A percentile compares a stretch with the other conserved stretches of the same genome.
Evolutionary conservation across 352 stramenopile genomes (phyloP).

Genomic region (Pythium inflatum): DNA sequence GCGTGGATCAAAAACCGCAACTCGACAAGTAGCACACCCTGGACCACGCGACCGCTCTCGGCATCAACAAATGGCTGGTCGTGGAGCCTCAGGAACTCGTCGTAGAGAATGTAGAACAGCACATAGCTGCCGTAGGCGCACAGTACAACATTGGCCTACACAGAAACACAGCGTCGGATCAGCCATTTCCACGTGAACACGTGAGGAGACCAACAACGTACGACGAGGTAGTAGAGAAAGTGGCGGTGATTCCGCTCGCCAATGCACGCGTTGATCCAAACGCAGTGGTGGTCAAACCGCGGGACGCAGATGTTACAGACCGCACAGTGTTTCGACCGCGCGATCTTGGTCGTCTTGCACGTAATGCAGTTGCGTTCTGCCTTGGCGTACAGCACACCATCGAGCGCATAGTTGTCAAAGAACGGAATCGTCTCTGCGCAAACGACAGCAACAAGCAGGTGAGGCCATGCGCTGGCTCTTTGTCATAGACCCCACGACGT

Average conservation of each 20-base stretch:
- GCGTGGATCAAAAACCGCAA: constrained; percentile 58
- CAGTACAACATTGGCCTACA: constrained; percentile 53
- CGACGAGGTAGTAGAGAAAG: constrained; percentile 63
- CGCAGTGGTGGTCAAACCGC: constrained; percentile 88
- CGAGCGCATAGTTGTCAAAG: constrained; percentile 63
- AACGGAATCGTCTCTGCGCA: constrained; percentile 46
- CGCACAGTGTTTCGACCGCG: constrained; percentile 83
- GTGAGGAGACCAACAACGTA: constrained; percentile 22
- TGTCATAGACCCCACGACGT: constrained; percentile 10
- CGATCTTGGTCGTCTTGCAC: constrained; percentile 68
- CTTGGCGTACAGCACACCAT: constrained; percentile 46
- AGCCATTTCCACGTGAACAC: background rate
- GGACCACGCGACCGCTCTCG: constrained; percentile 37
- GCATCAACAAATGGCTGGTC: constrained; percentile 52
- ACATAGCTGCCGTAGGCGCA: constrained; percentile 59
- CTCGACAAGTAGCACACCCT: constrained; percentile 45
- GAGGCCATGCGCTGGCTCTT: background rate
- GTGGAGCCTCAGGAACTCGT: constrained; percentile 48
- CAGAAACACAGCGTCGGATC: background rate
- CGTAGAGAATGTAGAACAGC: constrained; percentile 47
- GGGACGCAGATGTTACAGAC: constrained; percentile 79
- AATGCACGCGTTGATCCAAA: constrained; percentile 87
- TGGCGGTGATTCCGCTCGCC: constrained; percentile 64
- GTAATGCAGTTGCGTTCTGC: constrained; percentile 47
- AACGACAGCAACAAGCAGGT: background rate